A percentile compares a stretch with the other conserved stretches of the same genome.
Evolutionary conservation across 768 basidiomycete species (phyloP).

Genomic region (Chalciporus pseudorubinellus): DNA sequence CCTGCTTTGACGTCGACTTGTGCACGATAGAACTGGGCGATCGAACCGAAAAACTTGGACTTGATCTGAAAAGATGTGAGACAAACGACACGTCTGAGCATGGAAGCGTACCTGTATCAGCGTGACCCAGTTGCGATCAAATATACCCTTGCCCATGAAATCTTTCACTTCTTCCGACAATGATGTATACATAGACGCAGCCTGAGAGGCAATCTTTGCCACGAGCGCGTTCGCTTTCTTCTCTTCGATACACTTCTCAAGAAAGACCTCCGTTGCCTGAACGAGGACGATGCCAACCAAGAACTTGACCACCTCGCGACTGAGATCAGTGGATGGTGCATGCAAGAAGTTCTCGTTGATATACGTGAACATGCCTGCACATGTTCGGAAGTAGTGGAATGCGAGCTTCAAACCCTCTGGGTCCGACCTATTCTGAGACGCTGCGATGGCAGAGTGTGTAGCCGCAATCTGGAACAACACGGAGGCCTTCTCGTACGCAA

Average conservation of each 20-base stretch:
- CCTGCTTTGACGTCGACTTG: constrained; percentile 71
- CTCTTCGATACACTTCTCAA: constrained; percentile 92
- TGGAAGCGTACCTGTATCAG: constrained; percentile 63
- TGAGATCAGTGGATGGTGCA: constrained; percentile 93
- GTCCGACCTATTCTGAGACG: constrained; percentile 79
- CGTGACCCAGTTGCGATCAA: constrained; percentile 92
- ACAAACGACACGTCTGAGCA: background rate
- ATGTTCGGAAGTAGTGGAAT: constrained; percentile 86
- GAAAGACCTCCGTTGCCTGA: constrained; percentile 94
- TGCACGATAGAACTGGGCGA: constrained; percentile 85
- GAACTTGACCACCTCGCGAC: constrained; percentile 92
- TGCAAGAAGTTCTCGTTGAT: constrained; percentile 99
- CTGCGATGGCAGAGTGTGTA: constrained; percentile 89
- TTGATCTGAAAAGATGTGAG: constrained; percentile 61
- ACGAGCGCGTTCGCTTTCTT: constrained; percentile 81
- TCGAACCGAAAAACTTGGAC: constrained; percentile 82
- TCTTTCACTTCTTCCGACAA: constrained; percentile 94
- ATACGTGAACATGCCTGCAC: constrained; percentile 96
- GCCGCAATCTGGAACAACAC: constrained; percentile 95
- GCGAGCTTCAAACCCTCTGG: constrained; percentile 92
- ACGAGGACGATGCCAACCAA: constrained; percentile 84
- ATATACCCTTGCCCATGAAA: constrained; percentile 93
- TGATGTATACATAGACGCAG: constrained; percentile 74
- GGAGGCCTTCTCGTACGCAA: constrained; percentile 98
- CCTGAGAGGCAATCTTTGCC: constrained; percentile 80